Percentiles rank a stretch among this genome's conserved stretches.
Conservation (phyloP, 2,329 filamentous ascomycete species). For the Elsinoe batatas region DNA sequence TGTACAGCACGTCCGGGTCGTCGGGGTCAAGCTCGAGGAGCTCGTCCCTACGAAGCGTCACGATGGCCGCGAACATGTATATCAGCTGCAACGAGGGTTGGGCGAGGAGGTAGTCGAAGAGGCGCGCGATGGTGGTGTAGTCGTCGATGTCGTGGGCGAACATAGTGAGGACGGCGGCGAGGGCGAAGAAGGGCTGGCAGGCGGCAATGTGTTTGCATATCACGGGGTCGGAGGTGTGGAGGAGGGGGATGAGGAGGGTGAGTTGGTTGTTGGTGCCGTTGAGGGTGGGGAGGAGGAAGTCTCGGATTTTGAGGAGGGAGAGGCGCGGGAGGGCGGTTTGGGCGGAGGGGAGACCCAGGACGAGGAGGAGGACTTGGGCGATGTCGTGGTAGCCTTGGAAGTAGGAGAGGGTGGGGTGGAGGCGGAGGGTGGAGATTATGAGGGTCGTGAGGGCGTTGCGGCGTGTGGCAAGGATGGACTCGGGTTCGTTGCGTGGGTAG, state of each 20-base stretch:
- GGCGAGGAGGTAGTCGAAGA: slow-evolving; percentile 88
- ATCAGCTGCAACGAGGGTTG: slow-evolving; percentile 78
- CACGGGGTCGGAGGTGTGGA: slow-evolving; percentile 59
- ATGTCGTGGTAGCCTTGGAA: slow-evolving; percentile 99
- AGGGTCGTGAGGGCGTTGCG: slow-evolving; percentile 70
- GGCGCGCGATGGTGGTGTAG: slow-evolving; percentile 75
- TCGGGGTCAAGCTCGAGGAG: slow-evolving; percentile 74
- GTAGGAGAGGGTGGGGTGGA: slow-evolving; percentile 77
- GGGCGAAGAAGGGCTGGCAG: slow-evolving; percentile 74
- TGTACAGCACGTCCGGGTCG: slow-evolving; percentile 88
- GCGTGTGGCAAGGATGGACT: slow-evolving; percentile 57
- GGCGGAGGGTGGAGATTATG: slow-evolving; percentile 71
- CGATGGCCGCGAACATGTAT: slow-evolving; percentile 81
- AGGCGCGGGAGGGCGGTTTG: slow-evolving; percentile 63
- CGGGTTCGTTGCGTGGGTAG: slow-evolving; percentile 69
- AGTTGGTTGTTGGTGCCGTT: slow-evolving; percentile 74
- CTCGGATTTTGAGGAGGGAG: slow-evolving; percentile 79
- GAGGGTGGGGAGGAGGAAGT: slow-evolving; percentile 93
- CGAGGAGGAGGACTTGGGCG: slow-evolving; percentile 85
- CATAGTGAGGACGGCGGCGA: slow-evolving; percentile 87
- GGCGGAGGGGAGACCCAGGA: slow-evolving; percentile 57
- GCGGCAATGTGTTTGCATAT: slow-evolving; percentile 54
- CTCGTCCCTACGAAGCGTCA: slow-evolving; percentile 69
- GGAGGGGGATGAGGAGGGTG: slow-evolving; percentile 73
- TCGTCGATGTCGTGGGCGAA: slow-evolving; percentile 93